Evolutionary conservation across 2,329 filamentous ascomycete genomes (phyloP), one percentile per base, ranked within the genome.

Genomic region (Metarhizium robertsii): DNA sequence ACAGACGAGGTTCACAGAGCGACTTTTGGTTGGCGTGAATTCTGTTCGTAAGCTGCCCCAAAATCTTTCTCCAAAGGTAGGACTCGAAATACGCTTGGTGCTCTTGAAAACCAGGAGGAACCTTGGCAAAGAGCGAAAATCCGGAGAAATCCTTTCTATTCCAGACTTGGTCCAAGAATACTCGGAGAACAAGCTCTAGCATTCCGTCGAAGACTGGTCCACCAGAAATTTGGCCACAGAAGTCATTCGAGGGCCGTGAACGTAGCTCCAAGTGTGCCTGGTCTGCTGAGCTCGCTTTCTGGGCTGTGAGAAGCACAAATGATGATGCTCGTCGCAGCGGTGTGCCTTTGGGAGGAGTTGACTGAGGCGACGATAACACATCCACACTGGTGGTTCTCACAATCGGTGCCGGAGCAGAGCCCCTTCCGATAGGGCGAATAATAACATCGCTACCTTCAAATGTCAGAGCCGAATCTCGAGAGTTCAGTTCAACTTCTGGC

Each of bases 61-160:
- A 80, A 0, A 88, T 84, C 60, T 86, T 87, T 32, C 85, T 83
- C 20, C 97, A 75, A 3, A 97, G 75, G 66, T 92, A 96, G 0
- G 94, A 95, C 66, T 95, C 90, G 61, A 99, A 96, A 67, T 92
- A 95, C 0, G 91, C 90, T 64, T 96, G 92, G 62, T 97, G 91
- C 66, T 97, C 94, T 61, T 92, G 84, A 64, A 95, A 96, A 0
- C 92, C 92, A 0, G 94, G 90, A 1, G 95, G 94, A 0, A 92
- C 87, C 67, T 94, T 96, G 53, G 89, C 75, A 65, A 90, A 95
- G 10, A 99, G 73, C 0, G 87, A 85, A 53, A 99, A 88, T 0
- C 94, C 92, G 2, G 86, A 79, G 65, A 97, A 99, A 53, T 99
- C 94, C 67, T 96, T 96, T 30, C 90, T 85, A 34, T 80, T 80